Evolutionary conservation across 2,329 filamentous ascomycete genomes (phyloP), one percentile per base, ranked within the genome.

Genomic region (Lecanicillium sp.): DNA sequence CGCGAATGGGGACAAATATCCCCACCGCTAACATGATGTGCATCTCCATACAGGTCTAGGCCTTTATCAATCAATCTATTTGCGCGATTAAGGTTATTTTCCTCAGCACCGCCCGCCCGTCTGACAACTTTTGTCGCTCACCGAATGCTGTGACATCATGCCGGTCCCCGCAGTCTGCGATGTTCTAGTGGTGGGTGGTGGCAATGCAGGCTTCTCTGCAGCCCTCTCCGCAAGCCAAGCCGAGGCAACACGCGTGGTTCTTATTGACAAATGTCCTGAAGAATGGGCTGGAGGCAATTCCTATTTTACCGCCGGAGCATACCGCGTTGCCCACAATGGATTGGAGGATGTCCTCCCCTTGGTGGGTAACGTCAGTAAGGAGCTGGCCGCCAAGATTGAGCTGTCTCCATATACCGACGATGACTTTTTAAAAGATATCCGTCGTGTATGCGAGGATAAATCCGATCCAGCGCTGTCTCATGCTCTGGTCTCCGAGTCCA

Each of bases 221-320:
- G 81, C 81, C 8, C 67, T 77, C 7, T 74, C 79, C 1, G 79
- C 81, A 3, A 68, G 69, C 1, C 62, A 81, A 52, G 56, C 65
- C 42, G 70, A 73, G 5, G 68, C 68, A 3, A 47, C 56, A 1
- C 55, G 60, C 0, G 72, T 84, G 3, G 56, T 81, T 1, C 59
- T 84, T 12, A 69, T 85, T 46, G 81, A 85, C 55, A 82, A 79
- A 60, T 75, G 73, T 35, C 79, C 80, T 0, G 57, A 71, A 45
- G 61, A 69, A 5, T 83, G 79, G 75, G 77, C 73, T 0, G 82
- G 81, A 11, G 81, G 81, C 1, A 85, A 85, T 57, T 72, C 72
- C 0, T 83, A 75, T 57, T 85, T 84, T 64, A 84, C 81, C 0
- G 81, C 82, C 0, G 82, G 79, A 1, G 81, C 79, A 2, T 83